Evolutionary conservation across 805 yeast genomes (phyloP), one percentile per base, ranked within the genome.

Genomic region (Suhomyces tanzawaensis): DNA sequence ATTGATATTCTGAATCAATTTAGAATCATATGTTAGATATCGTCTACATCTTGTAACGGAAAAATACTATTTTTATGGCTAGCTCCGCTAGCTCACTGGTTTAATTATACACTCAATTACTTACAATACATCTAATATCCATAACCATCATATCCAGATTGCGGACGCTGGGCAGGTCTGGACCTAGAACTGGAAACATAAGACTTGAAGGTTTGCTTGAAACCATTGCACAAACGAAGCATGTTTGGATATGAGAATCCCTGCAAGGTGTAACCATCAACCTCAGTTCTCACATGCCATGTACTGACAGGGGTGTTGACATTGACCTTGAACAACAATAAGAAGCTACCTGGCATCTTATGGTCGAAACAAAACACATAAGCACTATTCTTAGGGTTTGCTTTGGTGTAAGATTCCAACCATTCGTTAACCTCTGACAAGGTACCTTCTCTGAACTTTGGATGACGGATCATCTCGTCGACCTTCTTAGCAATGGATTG

Each of bases 321-420:
- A 53, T 76, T 85, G 27, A 89, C 81, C 65, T 91, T 91, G 72
- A 91, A 91, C 62, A 90, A 76, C 42, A 93, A 68, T 52, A 79
- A 72, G 60, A 93, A 89, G 80, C 91, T 87, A n/a, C 99, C 98
- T 2, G 99, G 96, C 29, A 82, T 79, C 52, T 81, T 84, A 60
- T 85, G 86, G 62, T 95, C 95, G 60, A 79, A 82, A 57, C 95
- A 85, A 69, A 90, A 93, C 29, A 88, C 87, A 57, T 93, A 93
- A 12, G 87, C 88, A 42, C 95, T 84, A 64, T 89, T 82, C 53
- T 82, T 82, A 30, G 95, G 93, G 54, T 90, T 89, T 21, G 96
- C 97, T 52, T 80, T 82, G 2, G 96, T 84, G 58, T 88, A 93
- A 22, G 91, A 81, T 43, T 86, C 85, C 48, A 93, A 75, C 85